These are phyloP conservation scores for Apiotrichum veenhuisii DNA, from an alignment of 1,284 basidiomycete genomes.

Conservation along the genomic window DNA sequence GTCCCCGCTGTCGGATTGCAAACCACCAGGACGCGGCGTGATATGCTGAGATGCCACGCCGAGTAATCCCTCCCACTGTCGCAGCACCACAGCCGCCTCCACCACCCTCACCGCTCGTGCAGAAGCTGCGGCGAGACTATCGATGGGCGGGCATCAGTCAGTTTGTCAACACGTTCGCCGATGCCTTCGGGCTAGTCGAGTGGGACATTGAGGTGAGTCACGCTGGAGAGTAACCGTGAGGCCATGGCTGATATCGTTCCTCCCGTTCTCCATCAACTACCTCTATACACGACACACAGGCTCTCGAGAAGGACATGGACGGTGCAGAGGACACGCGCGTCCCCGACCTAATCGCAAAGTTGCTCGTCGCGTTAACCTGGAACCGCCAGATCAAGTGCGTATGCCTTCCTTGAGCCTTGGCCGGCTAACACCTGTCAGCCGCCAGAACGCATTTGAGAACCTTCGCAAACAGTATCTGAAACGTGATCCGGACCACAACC, in stretches of 20 bases:
- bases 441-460: slow-evolving; percentile 45
- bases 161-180: slow-evolving; percentile 48
- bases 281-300: slow-evolving; percentile 18
- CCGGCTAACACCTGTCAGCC: slow-evolving; percentile 20
- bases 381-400: slow-evolving; percentile 53
- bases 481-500: slow-evolving; percentile 34
- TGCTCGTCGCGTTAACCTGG: slow-evolving; percentile 54
- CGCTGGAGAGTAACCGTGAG: too few relatives aligned
- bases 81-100: slow-evolving; percentile 30
- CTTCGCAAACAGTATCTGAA: slow-evolving; percentile 47
- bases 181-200: slow-evolving; percentile 44
- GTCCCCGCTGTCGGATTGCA: background rate
- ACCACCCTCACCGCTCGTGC: slow-evolving; percentile 44
- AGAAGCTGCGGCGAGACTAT: slow-evolving; percentile 44
- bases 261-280: too few relatives aligned
- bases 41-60: slow-evolving; percentile 30
- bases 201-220: slow-evolving; percentile 48
- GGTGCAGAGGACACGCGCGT: slow-evolving; percentile 48
- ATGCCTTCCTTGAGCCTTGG: too few relatives aligned
- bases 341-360: slow-evolving; percentile 50
- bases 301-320: slow-evolving; percentile 53
- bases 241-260: too few relatives aligned
- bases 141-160: slow-evolving; percentile 49
- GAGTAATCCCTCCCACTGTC: slow-evolving; percentile 14
- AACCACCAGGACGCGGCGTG: background rate